Evolutionary conservation across 352 stramenopile genomes (phyloP).

Genomic region (Phytophthora sansomeana): DNA sequence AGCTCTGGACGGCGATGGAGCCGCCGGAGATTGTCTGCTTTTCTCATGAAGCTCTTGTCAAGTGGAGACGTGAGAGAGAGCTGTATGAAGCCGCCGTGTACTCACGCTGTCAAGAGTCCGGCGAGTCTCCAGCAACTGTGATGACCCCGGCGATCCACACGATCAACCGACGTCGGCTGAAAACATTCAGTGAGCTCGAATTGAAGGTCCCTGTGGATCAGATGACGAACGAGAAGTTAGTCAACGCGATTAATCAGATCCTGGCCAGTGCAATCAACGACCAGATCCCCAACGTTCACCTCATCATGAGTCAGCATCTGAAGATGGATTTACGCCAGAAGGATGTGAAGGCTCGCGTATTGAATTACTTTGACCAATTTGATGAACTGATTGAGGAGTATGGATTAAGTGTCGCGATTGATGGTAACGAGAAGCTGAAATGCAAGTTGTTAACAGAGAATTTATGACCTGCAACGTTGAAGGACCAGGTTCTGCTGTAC

Average conservation of each 20-base stretch:
- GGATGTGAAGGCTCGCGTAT: neutral
- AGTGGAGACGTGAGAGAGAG: slow-evolving; percentile 5
- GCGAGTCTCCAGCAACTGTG: slow-evolving; percentile 1
- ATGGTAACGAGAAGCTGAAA: slow-evolving; percentile 7
- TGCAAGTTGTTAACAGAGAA: slow-evolving; percentile 10
- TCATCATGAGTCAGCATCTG: no score
- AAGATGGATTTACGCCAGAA: slow-evolving; percentile 5
- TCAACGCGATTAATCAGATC: no score
- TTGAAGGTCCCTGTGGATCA: no score
- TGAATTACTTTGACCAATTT: slow-evolving; percentile 13
- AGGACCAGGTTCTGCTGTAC: no score
- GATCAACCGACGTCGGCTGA: neutral
- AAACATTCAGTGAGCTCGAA: no score
- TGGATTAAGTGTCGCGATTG: neutral
- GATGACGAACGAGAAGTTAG: no score
- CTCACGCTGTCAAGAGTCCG: slow-evolving; percentile 4
- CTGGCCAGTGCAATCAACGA: no score
- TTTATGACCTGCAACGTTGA: no score
- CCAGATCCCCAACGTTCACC: no score
- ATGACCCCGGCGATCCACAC: slow-evolving; percentile 5
- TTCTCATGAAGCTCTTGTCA: slow-evolving; percentile 4
- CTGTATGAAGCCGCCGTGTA: slow-evolving; percentile 1
- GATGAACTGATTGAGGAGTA: slow-evolving; percentile 12
- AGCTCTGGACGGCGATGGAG: slow-evolving; percentile 3
- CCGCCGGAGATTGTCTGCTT: neutral